Base-by-base conservation (phyloP, 495 filamentous ascomycete genomes). In the Tuber microsphaerosporum region DNA sequence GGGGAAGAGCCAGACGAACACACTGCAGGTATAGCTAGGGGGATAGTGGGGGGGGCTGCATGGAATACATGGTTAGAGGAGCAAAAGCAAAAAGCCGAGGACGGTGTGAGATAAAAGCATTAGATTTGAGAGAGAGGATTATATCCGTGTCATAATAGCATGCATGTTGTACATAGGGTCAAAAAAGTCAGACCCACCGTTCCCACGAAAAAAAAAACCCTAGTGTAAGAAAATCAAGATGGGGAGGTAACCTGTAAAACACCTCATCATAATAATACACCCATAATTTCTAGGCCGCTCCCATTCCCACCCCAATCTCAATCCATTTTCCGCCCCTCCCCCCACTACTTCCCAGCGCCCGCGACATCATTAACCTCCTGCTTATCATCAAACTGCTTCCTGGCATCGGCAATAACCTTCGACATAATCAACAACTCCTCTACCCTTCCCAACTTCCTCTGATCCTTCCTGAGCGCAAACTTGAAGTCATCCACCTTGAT, bases 401-500 rank as follows among this genome's bases (percentile, higher is more conserved):
- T 73, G 71, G 74, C 72, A 76, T 80, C 76, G 61, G 74, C 76
- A 77, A 75, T 79, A 73, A 77, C 85, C 75, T 83, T 83, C 14
- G 76, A 76, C 81, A 83, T 83, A 17, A 83, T 76, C 44, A 97
- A 85, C 77, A 96, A 86, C 84, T 97, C 93, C 85, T 93, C 89
- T 74, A 97, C 92, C 84, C 95, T 91, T 37, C 95, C 95, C 70
- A 97, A 88, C 83, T 95, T 94, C 79, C 88, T 86, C 37, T 92
- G 90, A 81, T 97, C 95, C 46, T 90, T 89, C 45, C 96, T 89
- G 73, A 97, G 89, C 44, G 92, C 92, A 81, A 95, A 98, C 81
- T 94, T 92, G 86, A 98, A 97, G 83, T 99, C 95, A 78, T 99
- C 95, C 74, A 97, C 92, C 82, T 99, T 99, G 85, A 97, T 92